phyloP scores from a whole-genome alignment of 2,329 filamentous ascomycete species.

The Trichoderma hamatum region DNA sequence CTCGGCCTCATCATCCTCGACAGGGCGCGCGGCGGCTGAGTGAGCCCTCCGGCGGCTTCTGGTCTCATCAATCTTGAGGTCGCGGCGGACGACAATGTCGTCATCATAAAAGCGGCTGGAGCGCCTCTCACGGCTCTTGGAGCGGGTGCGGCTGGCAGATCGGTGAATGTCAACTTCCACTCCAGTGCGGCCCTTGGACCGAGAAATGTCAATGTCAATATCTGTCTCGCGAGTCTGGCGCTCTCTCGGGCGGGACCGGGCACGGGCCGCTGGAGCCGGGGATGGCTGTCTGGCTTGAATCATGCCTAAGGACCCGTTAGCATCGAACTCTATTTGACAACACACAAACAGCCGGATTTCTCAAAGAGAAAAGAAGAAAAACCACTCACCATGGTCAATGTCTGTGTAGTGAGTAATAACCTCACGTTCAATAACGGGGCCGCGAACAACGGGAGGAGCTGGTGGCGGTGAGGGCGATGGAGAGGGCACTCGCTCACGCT shows the following conservation, averaged over 20 bases:
- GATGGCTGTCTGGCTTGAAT: conserved; percentile 48
- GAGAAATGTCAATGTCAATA: conserved; percentile 66
- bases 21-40: conserved; percentile 51
- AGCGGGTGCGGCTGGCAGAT: conserved; percentile 42
- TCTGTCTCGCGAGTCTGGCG: conserved; percentile 47
- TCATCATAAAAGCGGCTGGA: conserved; percentile 57
- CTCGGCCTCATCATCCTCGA: conserved; percentile 62
- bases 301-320: conserved; percentile 45
- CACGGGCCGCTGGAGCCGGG: conserved; percentile 55
- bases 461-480: conserved; percentile 60
- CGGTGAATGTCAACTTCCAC: conserved; percentile 62
- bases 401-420: conserved; percentile 87
- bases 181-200: conserved; percentile 57
- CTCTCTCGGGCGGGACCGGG: conserved; percentile 48
- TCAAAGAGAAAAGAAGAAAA: not conserved
- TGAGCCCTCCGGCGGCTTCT: conserved; percentile 52
- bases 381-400: conserved; percentile 75
- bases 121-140: conserved; percentile 45
- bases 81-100: conserved; percentile 65
- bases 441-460: conserved; percentile 68
- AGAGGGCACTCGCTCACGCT: conserved; percentile 47
- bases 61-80: conserved; percentile 51
- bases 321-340: conserved; percentile 9
- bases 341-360: not conserved
- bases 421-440: conserved; percentile 82